Conservation (phyloP, 495 filamentous ascomycete species). For the Terfezia boudieri region DNA sequence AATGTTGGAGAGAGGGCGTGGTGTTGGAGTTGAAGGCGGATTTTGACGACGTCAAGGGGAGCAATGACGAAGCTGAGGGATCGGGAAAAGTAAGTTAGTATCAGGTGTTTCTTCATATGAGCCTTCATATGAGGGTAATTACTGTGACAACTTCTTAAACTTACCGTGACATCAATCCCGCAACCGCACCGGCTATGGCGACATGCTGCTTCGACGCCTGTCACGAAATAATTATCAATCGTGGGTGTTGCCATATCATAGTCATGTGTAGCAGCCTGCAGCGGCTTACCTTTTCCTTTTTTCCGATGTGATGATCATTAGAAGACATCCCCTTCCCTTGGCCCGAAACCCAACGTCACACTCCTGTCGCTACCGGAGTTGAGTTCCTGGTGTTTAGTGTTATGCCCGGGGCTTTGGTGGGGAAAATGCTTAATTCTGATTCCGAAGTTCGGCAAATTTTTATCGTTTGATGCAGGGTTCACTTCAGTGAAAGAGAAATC, state of each 20-base stretch:
- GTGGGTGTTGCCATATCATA: not conserved
- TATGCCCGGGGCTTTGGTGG: too few relatives aligned
- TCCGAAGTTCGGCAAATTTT: too few relatives aligned
- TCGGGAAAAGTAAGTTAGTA: constrained; percentile 44
- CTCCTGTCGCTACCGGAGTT: too few relatives aligned
- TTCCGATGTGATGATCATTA: not conserved
- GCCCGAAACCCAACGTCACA: too few relatives aligned
- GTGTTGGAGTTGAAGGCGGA: constrained; percentile 46
- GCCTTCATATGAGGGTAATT: not conserved
- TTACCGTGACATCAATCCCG: constrained; percentile 72
- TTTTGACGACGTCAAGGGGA: constrained; percentile 57
- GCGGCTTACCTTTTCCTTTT: not conserved
- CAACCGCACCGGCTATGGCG: constrained; percentile 60
- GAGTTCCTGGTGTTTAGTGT: too few relatives aligned
- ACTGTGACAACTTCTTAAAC: not conserved
- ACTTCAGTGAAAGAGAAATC: too few relatives aligned
- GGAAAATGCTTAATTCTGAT: too few relatives aligned
- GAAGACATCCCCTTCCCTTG: too few relatives aligned
- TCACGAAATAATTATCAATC: too few relatives aligned
- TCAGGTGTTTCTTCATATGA: not conserved
- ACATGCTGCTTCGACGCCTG: constrained; percentile 68
- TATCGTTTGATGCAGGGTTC: too few relatives aligned
- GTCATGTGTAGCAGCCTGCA: not conserved
- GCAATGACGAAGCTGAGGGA: constrained; percentile 59
- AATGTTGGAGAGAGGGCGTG: not conserved